Evolutionary conservation across 768 basidiomycete genomes (phyloP).

Genomic region (Lactifluus volemus): DNA sequence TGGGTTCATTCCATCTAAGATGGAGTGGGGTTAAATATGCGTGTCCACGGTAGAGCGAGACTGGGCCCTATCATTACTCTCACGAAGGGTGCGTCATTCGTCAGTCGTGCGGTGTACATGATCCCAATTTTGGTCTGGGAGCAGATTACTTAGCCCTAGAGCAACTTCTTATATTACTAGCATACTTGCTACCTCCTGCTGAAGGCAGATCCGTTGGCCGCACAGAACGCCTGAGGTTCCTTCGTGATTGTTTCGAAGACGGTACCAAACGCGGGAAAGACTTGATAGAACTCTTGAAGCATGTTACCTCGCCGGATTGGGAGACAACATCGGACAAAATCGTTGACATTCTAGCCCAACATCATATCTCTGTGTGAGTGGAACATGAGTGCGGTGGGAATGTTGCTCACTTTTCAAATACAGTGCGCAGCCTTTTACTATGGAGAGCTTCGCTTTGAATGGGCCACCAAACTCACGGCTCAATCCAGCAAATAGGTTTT

Average conservation of each 20-base stretch:
- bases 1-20: not conserved
- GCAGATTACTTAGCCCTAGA: constrained; percentile 18
- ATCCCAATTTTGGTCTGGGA: not conserved
- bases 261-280: constrained; percentile 3
- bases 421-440: constrained; percentile 17
- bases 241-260: constrained; percentile 14
- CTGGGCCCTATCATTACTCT: constrained; percentile 7
- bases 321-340: constrained; percentile 17
- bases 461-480: not conserved
- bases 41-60: not conserved
- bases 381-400: not conserved
- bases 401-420: too few species aligned
- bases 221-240: constrained; percentile 9
- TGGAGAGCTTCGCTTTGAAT: constrained; percentile 5
- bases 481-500: constrained; percentile 11
- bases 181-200: constrained; percentile 13
- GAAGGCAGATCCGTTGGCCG: constrained; percentile 1
- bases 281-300: constrained; percentile 14
- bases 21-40: not conserved
- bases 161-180: constrained; percentile 16
- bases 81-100: constrained; percentile 7
- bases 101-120: not conserved
- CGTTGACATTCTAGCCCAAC: constrained; percentile 18
- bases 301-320: constrained; percentile 14
- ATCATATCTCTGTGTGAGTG: constrained; percentile 19